phyloP scores from a whole-genome alignment of 148 eudicot species.

The Fagopyrum tataricum region DNA sequence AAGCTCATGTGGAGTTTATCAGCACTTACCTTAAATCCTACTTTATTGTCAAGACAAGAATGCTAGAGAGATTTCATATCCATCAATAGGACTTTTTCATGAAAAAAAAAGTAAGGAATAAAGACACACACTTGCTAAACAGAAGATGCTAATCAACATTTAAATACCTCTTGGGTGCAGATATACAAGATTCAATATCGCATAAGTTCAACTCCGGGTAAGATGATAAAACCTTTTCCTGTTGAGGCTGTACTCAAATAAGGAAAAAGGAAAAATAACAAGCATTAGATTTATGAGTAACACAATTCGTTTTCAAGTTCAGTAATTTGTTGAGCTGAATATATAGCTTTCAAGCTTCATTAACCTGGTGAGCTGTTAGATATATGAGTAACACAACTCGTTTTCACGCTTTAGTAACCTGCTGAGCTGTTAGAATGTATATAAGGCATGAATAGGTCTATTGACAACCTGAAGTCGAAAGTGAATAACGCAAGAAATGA shows the following conservation, averaged over 20 bases:
- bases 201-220: slow-evolving; percentile 72
- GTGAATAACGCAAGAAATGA: too few species aligned
- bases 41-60: slow-evolving; percentile 76
- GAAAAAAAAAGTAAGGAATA: slow-evolving; percentile 9
- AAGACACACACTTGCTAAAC: not conserved
- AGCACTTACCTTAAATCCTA: slow-evolving; percentile 75
- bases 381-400: too few species aligned
- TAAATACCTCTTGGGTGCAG: slow-evolving; percentile 89
- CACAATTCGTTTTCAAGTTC: too few species aligned
- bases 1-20: not conserved
- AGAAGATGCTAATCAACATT: not conserved
- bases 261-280: slow-evolving; percentile 6
- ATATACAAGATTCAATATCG: slow-evolving; percentile 78
- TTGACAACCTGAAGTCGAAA: too few species aligned
- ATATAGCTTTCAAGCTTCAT: too few species aligned
- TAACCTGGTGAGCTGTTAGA: too few species aligned
- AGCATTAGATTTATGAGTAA: too few species aligned
- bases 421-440: too few species aligned
- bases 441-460: too few species aligned
- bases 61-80: slow-evolving; percentile 93
- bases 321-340: too few species aligned
- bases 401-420: too few species aligned
- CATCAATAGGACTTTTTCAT: slow-evolving; percentile 79
- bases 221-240: slow-evolving; percentile 66
- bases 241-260: slow-evolving; percentile 96